Conservation (phyloP, 2,329 filamentous ascomycete species). For the Fonsecaea pedrosoi region DNA sequence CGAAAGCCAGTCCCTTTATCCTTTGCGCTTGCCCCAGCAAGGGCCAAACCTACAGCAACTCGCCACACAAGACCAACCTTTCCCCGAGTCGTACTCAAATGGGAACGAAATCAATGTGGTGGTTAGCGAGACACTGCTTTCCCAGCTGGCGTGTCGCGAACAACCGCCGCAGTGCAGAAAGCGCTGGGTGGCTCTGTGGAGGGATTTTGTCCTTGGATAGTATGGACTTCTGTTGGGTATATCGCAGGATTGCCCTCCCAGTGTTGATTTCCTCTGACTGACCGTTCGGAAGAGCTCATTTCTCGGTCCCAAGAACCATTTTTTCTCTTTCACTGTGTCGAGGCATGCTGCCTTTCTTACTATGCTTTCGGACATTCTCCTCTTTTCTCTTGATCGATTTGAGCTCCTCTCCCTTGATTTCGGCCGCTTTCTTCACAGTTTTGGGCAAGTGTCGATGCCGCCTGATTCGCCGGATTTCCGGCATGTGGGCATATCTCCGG, state of each 20-base stretch:
- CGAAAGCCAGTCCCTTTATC: neutral
- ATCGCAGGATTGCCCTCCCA: neutral
- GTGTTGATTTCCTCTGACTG: neutral
- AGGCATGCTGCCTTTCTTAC: slow-evolving; percentile 78
- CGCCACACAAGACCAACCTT: neutral
- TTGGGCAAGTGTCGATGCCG: slow-evolving; percentile 90
- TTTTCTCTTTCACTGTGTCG: slow-evolving; percentile 86
- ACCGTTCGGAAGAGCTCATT: slow-evolving; percentile 50
- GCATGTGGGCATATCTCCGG: slow-evolving; percentile 90
- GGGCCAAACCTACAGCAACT: neutral
- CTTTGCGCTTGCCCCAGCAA: neutral
- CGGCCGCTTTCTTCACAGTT: slow-evolving; percentile 90
- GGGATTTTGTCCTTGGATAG: neutral
- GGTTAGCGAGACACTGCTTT: neutral
- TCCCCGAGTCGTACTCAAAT: neutral
- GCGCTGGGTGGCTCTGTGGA: neutral
- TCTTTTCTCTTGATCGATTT: slow-evolving; percentile 85
- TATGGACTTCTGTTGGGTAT: neutral
- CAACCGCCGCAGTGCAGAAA: neutral
- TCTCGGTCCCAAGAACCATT: slow-evolving; percentile 77
- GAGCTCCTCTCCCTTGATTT: slow-evolving; percentile 92
- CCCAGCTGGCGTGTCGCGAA: neutral
- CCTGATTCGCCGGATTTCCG: slow-evolving; percentile 88
- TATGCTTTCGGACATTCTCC: slow-evolving; percentile 93
- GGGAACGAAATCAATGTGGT: neutral